phyloP scores from a whole-genome alignment of 768 basidiomycete genomes.

The Kwoniella bestiolae region DNA sequence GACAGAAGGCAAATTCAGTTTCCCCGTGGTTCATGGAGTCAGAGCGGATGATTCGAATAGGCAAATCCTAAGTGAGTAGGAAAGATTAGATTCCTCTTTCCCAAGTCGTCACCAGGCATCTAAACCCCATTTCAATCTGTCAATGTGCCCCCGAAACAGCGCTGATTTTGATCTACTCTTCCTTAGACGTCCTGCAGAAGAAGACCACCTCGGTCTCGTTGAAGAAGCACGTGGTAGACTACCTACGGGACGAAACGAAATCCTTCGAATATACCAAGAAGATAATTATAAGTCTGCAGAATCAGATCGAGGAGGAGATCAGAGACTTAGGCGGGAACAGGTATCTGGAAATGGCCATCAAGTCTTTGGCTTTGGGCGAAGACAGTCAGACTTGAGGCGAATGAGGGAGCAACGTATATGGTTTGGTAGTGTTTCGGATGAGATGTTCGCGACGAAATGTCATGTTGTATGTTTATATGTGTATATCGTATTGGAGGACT shows the following conservation, averaged over 20 bases:
- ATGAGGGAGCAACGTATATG: no score
- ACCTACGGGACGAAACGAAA: conserved; percentile 73
- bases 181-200: conserved; percentile 83
- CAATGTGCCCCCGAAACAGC: no score
- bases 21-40: conserved; percentile 89
- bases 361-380: conserved; percentile 11
- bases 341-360: conserved; percentile 58
- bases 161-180: no score
- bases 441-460: no score
- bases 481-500: no score
- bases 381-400: no score
- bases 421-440: no score
- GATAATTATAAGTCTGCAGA: conserved; percentile 71
- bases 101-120: no score
- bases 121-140: conserved; percentile 6
- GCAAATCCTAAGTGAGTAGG: conserved; percentile 76
- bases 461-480: no score
- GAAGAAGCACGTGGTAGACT: conserved; percentile 77
- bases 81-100: no score
- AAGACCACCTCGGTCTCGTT: conserved; percentile 78
- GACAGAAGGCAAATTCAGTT: conserved; percentile 96
- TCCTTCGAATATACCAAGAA: conserved; percentile 85
- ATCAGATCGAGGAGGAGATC: conserved; percentile 72
- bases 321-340: conserved; percentile 75
- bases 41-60: conserved; percentile 75